Conservation (phyloP, 192 early-diverging fungal species). For the Coemansia sp. region DNA sequence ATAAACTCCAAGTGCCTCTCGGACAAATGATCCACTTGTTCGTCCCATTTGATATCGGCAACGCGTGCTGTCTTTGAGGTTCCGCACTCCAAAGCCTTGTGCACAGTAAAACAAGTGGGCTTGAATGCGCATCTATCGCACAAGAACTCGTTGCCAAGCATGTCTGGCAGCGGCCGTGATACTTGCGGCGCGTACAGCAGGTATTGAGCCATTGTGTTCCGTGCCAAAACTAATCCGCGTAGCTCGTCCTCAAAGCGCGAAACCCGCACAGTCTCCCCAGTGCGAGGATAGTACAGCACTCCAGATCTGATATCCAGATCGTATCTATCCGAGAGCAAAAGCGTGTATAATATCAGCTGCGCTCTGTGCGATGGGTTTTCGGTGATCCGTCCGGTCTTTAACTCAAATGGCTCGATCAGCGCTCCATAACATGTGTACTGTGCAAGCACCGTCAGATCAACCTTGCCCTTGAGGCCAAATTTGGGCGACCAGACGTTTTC, state of each 20-base stretch:
- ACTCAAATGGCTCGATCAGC: constrained; percentile 78
- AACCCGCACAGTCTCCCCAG: constrained; percentile 67
- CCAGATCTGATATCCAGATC: constrained; percentile 69
- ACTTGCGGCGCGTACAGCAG: constrained; percentile 24
- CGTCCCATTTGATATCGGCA: constrained; percentile 60
- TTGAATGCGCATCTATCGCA: constrained; percentile 73
- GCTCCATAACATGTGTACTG: constrained; percentile 25
- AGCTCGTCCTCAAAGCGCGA: constrained; percentile 67
- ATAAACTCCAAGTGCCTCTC: constrained; percentile 70
- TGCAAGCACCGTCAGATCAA: constrained; percentile 70
- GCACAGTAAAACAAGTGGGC: constrained; percentile 70
- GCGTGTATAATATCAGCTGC: constrained; percentile 83
- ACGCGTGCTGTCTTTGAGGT: constrained; percentile 60
- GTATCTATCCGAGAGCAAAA: constrained; percentile 85
- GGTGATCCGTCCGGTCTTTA: constrained; percentile 80
- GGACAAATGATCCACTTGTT: constrained; percentile 63
- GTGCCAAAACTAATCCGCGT: constrained; percentile 66
- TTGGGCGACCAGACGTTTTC: constrained; percentile 90
- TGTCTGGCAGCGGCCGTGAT: constrained; percentile 62
- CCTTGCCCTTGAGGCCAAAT: constrained; percentile 91
- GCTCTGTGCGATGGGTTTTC: constrained; percentile 71
- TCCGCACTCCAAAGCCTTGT: constrained; percentile 75
- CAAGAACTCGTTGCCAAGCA: constrained; percentile 62
- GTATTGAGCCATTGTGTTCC: constrained; percentile 75
- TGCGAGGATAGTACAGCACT: constrained; percentile 77